These are phyloP conservation scores for Apiotrichum veenhuisii DNA, from an alignment of 1,284 basidiomycete species.

Conservation along the genomic window DNA sequence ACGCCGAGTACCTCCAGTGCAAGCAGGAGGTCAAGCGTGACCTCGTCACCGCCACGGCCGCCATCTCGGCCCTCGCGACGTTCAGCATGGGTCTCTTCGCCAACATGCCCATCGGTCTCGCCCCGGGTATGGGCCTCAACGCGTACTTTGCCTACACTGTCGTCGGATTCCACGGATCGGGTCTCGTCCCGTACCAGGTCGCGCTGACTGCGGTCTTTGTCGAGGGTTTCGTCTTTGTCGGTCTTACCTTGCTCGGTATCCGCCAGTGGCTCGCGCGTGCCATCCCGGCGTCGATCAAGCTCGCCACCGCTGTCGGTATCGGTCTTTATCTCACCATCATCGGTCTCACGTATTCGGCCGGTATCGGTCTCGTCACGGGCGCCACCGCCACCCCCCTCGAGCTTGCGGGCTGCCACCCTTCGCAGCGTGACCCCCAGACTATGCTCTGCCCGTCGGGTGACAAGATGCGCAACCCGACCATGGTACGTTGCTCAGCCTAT, in stretches of 20 bases:
- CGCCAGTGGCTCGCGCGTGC: slow-evolving; percentile 86
- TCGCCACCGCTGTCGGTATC: slow-evolving; percentile 80
- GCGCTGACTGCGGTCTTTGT: slow-evolving; percentile 84
- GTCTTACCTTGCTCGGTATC: slow-evolving; percentile 75
- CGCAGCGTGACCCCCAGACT: slow-evolving; percentile 28
- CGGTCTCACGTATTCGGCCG: slow-evolving; percentile 57
- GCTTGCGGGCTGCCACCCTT: slow-evolving; percentile 68
- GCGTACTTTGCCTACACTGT: slow-evolving; percentile 88
- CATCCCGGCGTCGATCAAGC: slow-evolving; percentile 79
- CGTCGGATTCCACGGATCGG: slow-evolving; percentile 69
- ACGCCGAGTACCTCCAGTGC: slow-evolving; percentile 63
- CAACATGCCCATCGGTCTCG: slow-evolving; percentile 72
- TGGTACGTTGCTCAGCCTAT: neutral
- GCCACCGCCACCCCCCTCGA: slow-evolving; percentile 67
- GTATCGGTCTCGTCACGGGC: slow-evolving; percentile 74
- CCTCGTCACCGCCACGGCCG: slow-evolving; percentile 60
- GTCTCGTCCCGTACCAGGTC: slow-evolving; percentile 70
- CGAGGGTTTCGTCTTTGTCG: slow-evolving; percentile 81
- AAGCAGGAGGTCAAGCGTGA: slow-evolving; percentile 65
- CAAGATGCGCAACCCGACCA: slow-evolving; percentile 22
- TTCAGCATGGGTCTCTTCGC: slow-evolving; percentile 78
- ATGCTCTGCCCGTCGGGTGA: slow-evolving; percentile 66
- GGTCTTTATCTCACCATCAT: slow-evolving; percentile 63
- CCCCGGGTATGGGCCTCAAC: slow-evolving; percentile 71
- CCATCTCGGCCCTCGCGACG: slow-evolving; percentile 68